Percentiles rank a stretch among this genome's conserved stretches.
Evolutionary conservation across 106 monocot species (phyloP).

Genomic region (Dendrobium nobile): DNA sequence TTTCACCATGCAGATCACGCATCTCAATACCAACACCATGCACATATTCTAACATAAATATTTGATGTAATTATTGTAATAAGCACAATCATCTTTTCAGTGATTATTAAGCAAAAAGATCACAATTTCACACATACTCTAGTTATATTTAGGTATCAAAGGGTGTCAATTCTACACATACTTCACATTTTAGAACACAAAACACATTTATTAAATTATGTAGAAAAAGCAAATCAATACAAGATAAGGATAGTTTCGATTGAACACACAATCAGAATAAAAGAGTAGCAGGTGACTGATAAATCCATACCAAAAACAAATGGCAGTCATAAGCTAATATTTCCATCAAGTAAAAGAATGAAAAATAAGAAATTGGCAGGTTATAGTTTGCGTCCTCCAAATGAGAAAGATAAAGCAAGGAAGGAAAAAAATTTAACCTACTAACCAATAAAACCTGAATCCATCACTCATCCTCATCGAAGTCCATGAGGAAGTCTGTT

Average conservation of each 20-base stretch:
- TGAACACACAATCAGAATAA: neutral
- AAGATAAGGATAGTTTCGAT: neutral
- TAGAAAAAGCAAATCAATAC: neutral
- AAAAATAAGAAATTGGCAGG: neutral
- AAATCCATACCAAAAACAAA: neutral
- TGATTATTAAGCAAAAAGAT: no score
- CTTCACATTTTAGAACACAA: no score
- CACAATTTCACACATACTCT: no score
- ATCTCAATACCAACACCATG: no score
- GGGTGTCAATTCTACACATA: no score
- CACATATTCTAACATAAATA: no score
- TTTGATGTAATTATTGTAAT: no score
- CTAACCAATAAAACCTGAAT: neutral
- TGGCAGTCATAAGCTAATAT: neutral
- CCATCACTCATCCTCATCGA: constrained; percentile 55
- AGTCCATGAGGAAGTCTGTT: constrained; percentile 93
- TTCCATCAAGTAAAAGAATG: neutral
- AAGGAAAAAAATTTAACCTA: neutral
- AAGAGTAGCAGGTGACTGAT: neutral
- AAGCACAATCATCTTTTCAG: no score
- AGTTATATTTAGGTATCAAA: no score
- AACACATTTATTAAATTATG: neutral
- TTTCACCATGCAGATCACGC: no score
- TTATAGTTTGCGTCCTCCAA: neutral
- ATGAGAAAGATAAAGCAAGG: neutral